Conservation (phyloP, 2,329 filamentous ascomycete species). For the Trichoderma atrobrunneum region DNA sequence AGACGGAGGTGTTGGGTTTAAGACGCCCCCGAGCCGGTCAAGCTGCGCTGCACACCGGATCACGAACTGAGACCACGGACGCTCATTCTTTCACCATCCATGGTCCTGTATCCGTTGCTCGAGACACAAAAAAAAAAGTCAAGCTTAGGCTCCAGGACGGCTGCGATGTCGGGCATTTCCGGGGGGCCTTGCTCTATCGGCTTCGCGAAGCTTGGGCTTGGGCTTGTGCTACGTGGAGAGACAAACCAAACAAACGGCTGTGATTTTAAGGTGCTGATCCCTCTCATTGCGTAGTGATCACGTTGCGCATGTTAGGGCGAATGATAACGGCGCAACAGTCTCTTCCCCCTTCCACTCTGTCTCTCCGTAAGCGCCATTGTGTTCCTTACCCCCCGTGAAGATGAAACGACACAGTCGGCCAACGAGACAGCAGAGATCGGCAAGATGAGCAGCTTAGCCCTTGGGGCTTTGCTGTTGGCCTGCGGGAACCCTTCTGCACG, state of each 20-base stretch:
- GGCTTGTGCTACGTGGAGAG: not conserved
- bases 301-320: conserved; percentile 7
- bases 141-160: not conserved
- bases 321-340: not conserved
- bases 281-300: conserved; percentile 16
- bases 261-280: conserved; percentile 15
- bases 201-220: not conserved
- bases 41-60: conserved; percentile 5
- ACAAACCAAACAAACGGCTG: not conserved
- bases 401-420: conserved; percentile 17
- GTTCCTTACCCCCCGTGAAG: not conserved
- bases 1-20: not conserved
- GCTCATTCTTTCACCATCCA: not conserved
- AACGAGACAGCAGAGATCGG: conserved; percentile 16
- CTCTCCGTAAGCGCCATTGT: conserved; percentile 15
- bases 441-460: not conserved
- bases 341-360: not conserved
- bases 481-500: not conserved
- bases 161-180: conserved; percentile 6
- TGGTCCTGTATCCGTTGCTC: not conserved
- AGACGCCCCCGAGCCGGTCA: not conserved
- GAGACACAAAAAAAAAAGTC: not conserved
- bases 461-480: not conserved
- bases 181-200: not conserved
- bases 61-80: not conserved